phyloP scores from a whole-genome alignment of 2,329 filamentous ascomycete species.

The Teratosphaeria destructans region DNA sequence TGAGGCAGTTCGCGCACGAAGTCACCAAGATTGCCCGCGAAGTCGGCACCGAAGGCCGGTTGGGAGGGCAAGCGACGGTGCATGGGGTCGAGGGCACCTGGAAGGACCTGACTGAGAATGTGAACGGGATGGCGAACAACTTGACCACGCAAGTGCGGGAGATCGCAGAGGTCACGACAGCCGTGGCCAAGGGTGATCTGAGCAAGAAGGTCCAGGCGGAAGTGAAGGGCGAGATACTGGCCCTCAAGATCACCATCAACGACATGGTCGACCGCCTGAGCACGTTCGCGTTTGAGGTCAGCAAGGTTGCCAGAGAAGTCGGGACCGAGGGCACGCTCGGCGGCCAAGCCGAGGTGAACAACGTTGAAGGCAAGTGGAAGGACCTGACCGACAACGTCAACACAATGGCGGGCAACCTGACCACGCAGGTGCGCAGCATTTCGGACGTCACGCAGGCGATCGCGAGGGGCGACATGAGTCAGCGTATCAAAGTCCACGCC shows the following conservation, averaged over 20 bases:
- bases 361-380: slow-evolving; percentile 58
- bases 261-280: slow-evolving; percentile 56
- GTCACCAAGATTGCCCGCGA: slow-evolving; percentile 44
- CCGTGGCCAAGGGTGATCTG: slow-evolving; percentile 41
- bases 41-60: slow-evolving; percentile 42
- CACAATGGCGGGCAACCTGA: slow-evolving; percentile 56
- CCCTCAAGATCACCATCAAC: slow-evolving; percentile 75
- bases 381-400: slow-evolving; percentile 58
- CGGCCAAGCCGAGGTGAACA: slow-evolving; percentile 53
- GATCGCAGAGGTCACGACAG: slow-evolving; percentile 44
- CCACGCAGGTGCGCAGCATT: slow-evolving; percentile 69
- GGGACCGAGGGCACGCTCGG: slow-evolving; percentile 55
- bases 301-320: slow-evolving; percentile 55
- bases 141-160: slow-evolving; percentile 39
- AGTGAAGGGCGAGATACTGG: slow-evolving; percentile 42
- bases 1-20: slow-evolving; percentile 43
- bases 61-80: slow-evolving; percentile 43
- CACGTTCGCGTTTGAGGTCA: slow-evolving; percentile 55
- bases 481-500: slow-evolving; percentile 89
- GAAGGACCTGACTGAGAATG: slow-evolving; percentile 45
- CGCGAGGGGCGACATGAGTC: slow-evolving; percentile 89
- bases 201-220: slow-evolving; percentile 44
- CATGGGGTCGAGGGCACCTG: slow-evolving; percentile 44
- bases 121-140: slow-evolving; percentile 45
- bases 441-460: slow-evolving; percentile 92